Percentiles rank a stretch among this genome's conserved stretches.
Conservation (phyloP, 805 yeast species). For the Zygosaccharomyces pseudorouxii region DNA sequence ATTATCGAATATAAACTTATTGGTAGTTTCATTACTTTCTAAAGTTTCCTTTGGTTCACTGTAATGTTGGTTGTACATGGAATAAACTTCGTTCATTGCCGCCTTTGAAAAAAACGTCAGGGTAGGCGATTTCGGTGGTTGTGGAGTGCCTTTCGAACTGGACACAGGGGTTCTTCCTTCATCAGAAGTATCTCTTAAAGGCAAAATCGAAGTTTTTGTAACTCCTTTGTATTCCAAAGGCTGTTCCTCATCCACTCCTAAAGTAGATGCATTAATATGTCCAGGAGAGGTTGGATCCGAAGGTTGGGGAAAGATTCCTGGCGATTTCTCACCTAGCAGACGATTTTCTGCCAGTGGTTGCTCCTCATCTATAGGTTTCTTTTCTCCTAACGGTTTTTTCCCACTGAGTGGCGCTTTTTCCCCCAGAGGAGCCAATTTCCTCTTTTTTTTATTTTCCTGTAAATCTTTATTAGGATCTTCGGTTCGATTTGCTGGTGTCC, state of each 20-base stretch:
- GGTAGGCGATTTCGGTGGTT: constrained; percentile 61
- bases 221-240: constrained; percentile 11
- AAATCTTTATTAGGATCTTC: background rate
- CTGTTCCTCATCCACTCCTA: background rate
- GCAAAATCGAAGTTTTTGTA: constrained; percentile 40
- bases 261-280: background rate
- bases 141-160: constrained; percentile 4
- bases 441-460: constrained; percentile 7
- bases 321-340: background rate
- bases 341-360: background rate
- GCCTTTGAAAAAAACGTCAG: constrained; percentile 70
- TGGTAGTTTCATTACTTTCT: constrained; percentile 27
- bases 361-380: background rate
- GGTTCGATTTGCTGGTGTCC: background rate
- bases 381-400: background rate
- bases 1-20: constrained; percentile 29
- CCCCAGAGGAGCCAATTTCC: constrained; percentile 8
- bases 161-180: constrained; percentile 2
- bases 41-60: constrained; percentile 17
- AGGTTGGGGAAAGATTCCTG: constrained; percentile 3
- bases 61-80: constrained; percentile 60
- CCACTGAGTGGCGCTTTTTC: constrained; percentile 11
- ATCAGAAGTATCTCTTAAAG: constrained; percentile 39
- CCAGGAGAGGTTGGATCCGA: background rate
- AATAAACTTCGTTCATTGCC: constrained; percentile 67